Base-by-base conservation (phyloP, 495 filamentous ascomycete species). In the Xylaria acuta region DNA sequence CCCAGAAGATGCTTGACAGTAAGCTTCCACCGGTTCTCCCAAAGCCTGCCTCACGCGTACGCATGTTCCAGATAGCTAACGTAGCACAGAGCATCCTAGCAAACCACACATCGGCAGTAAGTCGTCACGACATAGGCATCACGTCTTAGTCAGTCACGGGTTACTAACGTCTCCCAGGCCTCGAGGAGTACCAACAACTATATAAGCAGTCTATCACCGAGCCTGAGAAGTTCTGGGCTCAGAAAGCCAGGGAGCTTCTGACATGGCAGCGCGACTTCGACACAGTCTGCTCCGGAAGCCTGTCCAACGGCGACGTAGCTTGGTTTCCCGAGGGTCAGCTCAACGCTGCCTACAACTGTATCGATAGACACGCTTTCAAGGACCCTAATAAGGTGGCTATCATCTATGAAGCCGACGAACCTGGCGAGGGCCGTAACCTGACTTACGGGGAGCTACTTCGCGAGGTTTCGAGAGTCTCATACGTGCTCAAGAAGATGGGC, bases 341-440 rank as follows among this genome's bases (percentile, higher is more conserved):
- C 75, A 98, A 98, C 77, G 97, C 96, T 58, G 94, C 93, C 32
- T 99, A 93, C 89, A 99, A 99, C 86, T 97, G 94, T 79, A 92
- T 99, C 67, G 96, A 99, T 77, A 92, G 96, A 72, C 96, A 98
- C 82, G 96, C 95, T 12, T 86, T 95, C 85, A 94, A 94, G 83
- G 88, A 97, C 84, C 97, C 97, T 22, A 84, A 97, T 83, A 92
- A 90, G 85, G 89, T 95, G 49, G 96, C 96, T 75, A 97, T 99
- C 82, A 97, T 98, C 86, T 99, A 98, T 85, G 96, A 99, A 83
- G 96, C 94, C 65, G 97, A 98, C 76, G 96, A 98, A 82, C 90
- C 91, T 36, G 88, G 84, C 58, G 92, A 97, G 75, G 95, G 97
- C 76, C 93, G 96, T 66, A 93, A 85, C 32, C 92, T 98, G 77